Base-by-base conservation (phyloP, 768 basidiomycete genomes). In the Collybiopsis confluens region DNA sequence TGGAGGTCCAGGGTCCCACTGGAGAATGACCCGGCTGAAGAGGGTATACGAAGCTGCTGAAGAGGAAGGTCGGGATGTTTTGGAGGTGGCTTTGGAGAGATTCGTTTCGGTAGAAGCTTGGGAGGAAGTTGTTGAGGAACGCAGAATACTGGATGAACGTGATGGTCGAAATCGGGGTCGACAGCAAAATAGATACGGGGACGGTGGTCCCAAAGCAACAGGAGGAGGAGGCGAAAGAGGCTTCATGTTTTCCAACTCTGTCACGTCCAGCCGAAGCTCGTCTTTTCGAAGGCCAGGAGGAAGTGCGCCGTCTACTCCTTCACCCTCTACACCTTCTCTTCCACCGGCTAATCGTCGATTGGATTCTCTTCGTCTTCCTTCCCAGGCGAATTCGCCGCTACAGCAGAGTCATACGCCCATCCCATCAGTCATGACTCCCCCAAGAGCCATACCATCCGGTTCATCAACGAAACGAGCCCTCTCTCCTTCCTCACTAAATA, bases 1-100 rank as follows among this genome's bases (percentile, higher is more conserved):
- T 0, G 96, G 96, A 2, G 93, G 92, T 1, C 89, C 94, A 4
- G 96, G 96, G 10, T 92, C 92, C 2, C 85, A 84, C 64, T 99
- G 97, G 96, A 85, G 97, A 15, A 98, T 98, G 97, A 93, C 91
- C 86, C 92, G 94, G 61, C 81, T 99, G 0, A 82, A 86, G 37
- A 80, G 90, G 15, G 87, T 92, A 1, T 95, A 92, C 64, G 96
- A 98, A 65, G 80, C 89, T 2, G 92, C 90, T 0, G 85, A 92
- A 55, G 95, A 98, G 62, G 92, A 95, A 67, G 80, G 81, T 4
- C 70, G 75, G 4, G 64, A 83, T 0, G 65, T 92, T 10, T 86
- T 91, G 59, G 81, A 93, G 55, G 80, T 98, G 27, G 96, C 88
- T 0, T 59, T 90, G 11, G 96, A 98, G 55, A 82, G 94, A 4